phyloP scores from a whole-genome alignment of 805 yeast species.

The Lipomyces mesembrius region DNA sequence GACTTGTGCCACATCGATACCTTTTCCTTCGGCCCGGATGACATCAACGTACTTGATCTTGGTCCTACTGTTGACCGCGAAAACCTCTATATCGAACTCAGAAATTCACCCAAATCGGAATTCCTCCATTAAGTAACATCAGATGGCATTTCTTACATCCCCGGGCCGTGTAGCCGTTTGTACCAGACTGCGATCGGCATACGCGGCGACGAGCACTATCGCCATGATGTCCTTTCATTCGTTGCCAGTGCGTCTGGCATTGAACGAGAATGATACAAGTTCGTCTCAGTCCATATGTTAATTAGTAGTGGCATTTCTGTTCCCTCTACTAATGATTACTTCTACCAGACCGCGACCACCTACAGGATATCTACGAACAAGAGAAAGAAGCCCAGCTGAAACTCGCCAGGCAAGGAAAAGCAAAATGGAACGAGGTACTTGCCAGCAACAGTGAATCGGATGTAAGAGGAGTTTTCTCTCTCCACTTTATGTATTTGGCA shows the following conservation, averaged over 20 bases:
- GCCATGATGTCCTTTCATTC: background rate
- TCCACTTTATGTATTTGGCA: background rate
- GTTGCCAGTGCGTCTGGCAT: background rate
- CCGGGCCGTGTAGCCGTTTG: background rate
- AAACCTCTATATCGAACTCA: background rate
- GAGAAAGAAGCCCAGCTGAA: constrained; percentile 2
- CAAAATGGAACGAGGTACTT: constrained; percentile 2
- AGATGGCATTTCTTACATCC: background rate
- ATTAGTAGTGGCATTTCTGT: background rate
- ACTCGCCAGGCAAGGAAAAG: background rate
- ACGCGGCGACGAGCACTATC: background rate
- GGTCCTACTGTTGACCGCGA: background rate
- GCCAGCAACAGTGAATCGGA: constrained; percentile 1
- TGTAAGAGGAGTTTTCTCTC: background rate
- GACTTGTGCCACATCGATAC: too few species aligned
- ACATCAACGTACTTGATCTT: too few species aligned
- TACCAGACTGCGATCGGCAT: background rate
- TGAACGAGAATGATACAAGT: constrained; percentile 2
- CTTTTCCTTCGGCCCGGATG: too few species aligned
- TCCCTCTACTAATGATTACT: background rate
- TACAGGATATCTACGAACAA: background rate
- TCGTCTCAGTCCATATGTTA: background rate
- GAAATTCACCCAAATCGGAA: background rate
- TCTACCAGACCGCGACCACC: background rate
- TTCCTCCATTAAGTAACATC: background rate